These are phyloP conservation scores for Pontederia crassipes DNA, from an alignment of 176 grass and related monocot genomes.

Conservation along the genomic window DNA sequence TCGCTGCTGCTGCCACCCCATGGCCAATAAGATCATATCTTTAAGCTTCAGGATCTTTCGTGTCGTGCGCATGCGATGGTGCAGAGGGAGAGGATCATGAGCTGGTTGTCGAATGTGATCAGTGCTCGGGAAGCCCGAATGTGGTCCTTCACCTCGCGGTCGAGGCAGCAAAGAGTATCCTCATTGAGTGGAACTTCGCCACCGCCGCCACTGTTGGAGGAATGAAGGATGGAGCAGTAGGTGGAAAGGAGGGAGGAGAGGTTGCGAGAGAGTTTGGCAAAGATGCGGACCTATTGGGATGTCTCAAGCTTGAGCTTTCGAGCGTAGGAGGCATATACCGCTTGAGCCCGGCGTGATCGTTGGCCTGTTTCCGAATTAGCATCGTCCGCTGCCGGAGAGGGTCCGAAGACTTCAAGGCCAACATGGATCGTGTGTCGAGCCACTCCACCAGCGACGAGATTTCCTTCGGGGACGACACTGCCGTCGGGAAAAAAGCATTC, in stretches of 20 bases:
- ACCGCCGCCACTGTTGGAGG: too few relatives aligned
- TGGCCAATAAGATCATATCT: slow-evolving; percentile 80
- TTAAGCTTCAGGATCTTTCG: slow-evolving; percentile 98
- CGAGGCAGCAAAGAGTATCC: neutral
- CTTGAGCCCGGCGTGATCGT: slow-evolving; percentile 7
- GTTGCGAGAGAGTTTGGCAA: neutral
- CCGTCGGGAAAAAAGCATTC: neutral
- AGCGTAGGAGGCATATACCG: slow-evolving; percentile 41
- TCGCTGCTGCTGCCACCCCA: too few relatives aligned
- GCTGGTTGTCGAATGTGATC: slow-evolving; percentile 87
- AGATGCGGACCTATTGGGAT: slow-evolving; percentile 61
- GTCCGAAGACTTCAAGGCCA: slow-evolving; percentile 25
- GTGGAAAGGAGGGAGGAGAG: too few relatives aligned
- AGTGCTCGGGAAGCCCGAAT: slow-evolving; percentile 38
- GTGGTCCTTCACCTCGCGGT: neutral
- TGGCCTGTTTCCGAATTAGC: slow-evolving; percentile 67
- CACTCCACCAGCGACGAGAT: too few relatives aligned
- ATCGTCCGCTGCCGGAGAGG: too few relatives aligned
- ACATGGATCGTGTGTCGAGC: neutral
- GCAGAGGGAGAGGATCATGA: too few relatives aligned
- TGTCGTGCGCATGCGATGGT: too few relatives aligned
- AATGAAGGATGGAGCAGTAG: too few relatives aligned
- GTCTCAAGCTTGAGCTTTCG: slow-evolving; percentile 61
- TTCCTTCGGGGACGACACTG: neutral
- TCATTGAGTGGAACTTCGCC: too few relatives aligned